Evolutionary conservation across 345 rosid genomes (phyloP), one percentile per base, ranked within the genome.

Genomic region (Ailanthus altissimus): DNA sequence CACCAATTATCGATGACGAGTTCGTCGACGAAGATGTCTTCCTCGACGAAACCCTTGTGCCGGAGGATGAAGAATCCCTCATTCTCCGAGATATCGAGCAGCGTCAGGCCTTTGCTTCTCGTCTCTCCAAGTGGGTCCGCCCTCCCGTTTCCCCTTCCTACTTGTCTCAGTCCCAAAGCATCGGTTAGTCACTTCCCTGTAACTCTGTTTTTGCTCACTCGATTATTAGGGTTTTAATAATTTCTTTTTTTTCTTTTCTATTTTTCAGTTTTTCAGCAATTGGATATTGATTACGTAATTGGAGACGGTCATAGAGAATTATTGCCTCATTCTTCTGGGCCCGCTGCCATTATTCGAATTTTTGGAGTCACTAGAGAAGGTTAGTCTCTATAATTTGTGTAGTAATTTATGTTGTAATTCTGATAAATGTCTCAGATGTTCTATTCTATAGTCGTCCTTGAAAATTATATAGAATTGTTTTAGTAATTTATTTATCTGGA

Each of bases 321-420:
- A 45, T 62, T 91, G 82, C 93, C 93, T 38, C 79, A 84, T 77
- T 86, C 93, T 58, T 87, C 87, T 16, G 97, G 99, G n/a, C 88
- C 90, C 51, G 97, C 97, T 13, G 94, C 98, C 0, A 83, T 93
- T 77, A 86, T 93, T 63, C 83, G 98, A 62, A 92, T 96, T 63
- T 93, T 96, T 0, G 99, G 99, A 18, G 97, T 96, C 32, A 91
- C 98, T 23, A 85, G 79, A 77, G 97, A 96, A 90, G 99, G 99
- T 90, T 70, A 73, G 78, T 21, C 42, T 10, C 57, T 69, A 38
- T 53, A 18, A 47, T 12, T 45, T 16, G 11, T 63, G 26, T 50
- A 59, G 21, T 49, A 62, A 36, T 12, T 62, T 18, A 36, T 36
- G 21, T 40, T 16, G 46, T 1, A 40, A 2, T 43, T 62, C 36